A percentile compares a stretch with the other conserved stretches of the same genome.
phyloP scores from a whole-genome alignment of 768 basidiomycete species.

The Leccinum obscurum region DNA sequence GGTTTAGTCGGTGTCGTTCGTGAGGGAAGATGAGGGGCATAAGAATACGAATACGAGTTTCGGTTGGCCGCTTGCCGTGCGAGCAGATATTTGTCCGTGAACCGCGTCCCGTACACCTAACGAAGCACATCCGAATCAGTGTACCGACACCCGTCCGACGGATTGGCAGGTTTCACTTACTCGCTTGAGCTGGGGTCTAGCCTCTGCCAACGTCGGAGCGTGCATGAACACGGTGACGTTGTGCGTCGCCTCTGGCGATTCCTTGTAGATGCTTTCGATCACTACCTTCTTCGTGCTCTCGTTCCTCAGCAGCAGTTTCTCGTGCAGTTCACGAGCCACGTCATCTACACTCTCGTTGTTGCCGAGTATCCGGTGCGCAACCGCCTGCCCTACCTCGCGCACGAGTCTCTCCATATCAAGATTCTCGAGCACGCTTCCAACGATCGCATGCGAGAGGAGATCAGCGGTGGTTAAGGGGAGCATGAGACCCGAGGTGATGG shows the following conservation, averaged over 20 bases:
- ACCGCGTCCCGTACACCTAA: slow-evolving; percentile 91
- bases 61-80: slow-evolving; percentile 62
- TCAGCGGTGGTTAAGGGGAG: slow-evolving; percentile 94
- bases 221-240: slow-evolving; percentile 86
- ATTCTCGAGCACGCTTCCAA: slow-evolving; percentile 95
- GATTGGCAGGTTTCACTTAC: slow-evolving; percentile 41
- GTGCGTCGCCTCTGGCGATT: slow-evolving; percentile 83
- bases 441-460: slow-evolving; percentile 92
- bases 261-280: slow-evolving; percentile 95
- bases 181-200: slow-evolving; percentile 75
- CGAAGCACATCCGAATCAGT: slow-evolving; percentile 3
- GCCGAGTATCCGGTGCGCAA: slow-evolving; percentile 87
- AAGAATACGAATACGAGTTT: slow-evolving; percentile 52
- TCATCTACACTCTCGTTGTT: slow-evolving; percentile 97
- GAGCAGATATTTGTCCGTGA: slow-evolving; percentile 94
- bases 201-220: slow-evolving; percentile 68
- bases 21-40: slow-evolving; percentile 47
- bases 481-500: slow-evolving; percentile 94
- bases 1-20: slow-evolving; percentile 43
- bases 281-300: slow-evolving; percentile 97
- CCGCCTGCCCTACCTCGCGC: slow-evolving; percentile 90
- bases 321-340: slow-evolving; percentile 91
- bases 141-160: neutral
- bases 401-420: slow-evolving; percentile 98
- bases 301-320: slow-evolving; percentile 84